Conservation (phyloP, 2,329 filamentous ascomycete genomes). For the Exophiala alcalophila region DNA sequence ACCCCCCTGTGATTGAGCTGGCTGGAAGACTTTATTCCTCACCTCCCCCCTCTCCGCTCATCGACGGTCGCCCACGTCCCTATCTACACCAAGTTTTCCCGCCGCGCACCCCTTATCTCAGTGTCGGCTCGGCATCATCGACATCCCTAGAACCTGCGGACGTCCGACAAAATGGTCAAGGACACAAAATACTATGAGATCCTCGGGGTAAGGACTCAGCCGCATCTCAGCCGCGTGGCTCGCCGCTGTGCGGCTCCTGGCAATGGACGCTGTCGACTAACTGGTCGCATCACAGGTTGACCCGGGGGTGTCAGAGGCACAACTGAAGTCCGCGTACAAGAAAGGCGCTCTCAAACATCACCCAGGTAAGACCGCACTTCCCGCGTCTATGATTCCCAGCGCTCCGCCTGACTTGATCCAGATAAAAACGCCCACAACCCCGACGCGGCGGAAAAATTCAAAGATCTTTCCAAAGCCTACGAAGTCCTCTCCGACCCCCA, state of each 20-base stretch:
- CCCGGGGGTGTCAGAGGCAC: slow-evolving; percentile 71
- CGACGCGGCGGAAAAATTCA: slow-evolving; percentile 94
- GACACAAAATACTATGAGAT: slow-evolving; percentile 50
- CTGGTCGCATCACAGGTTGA: slow-evolving; percentile 60
- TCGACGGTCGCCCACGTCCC: background rate
- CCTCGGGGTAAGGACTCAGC: slow-evolving; percentile 49
- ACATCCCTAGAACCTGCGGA: background rate
- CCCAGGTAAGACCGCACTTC: slow-evolving; percentile 67
- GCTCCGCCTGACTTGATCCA: slow-evolving; percentile 38
- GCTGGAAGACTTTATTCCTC: background rate
- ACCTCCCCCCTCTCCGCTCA: background rate
- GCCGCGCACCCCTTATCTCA: background rate
- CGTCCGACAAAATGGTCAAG: slow-evolving; percentile 46
- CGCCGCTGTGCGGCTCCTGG: slow-evolving; percentile 7
- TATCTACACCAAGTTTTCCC: background rate
- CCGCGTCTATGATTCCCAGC: background rate
- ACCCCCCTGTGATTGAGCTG: too few species aligned
- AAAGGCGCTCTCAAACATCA: slow-evolving; percentile 86
- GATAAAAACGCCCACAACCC: slow-evolving; percentile 97
- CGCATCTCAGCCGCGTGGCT: too few species aligned
- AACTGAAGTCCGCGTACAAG: slow-evolving; percentile 92
- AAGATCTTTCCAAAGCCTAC: slow-evolving; percentile 93
- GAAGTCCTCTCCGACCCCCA: slow-evolving; percentile 89
- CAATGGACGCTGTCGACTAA: slow-evolving; percentile 24
- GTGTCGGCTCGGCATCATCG: background rate